Percentiles rank a stretch among this genome's conserved stretches.
These are phyloP conservation scores for Aegilops sharonensis DNA, from an alignment of 176 grass and related monocot species.

Conservation along the genomic window DNA sequence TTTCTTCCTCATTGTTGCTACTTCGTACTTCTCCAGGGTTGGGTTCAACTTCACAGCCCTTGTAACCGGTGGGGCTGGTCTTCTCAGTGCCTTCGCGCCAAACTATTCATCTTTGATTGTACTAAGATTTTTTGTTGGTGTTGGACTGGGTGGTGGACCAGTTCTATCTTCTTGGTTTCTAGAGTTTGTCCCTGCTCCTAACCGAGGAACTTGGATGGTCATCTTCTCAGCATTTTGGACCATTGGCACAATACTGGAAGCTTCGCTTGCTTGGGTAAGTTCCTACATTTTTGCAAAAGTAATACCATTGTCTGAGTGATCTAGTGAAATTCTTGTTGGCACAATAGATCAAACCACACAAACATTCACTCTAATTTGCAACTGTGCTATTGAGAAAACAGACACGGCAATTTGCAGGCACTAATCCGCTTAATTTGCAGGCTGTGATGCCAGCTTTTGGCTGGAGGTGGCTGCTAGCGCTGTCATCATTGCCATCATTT, in stretches of 20 bases:
- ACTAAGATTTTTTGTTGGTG: slow-evolving; percentile 83
- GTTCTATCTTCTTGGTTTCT: slow-evolving; percentile 95
- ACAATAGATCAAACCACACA: slow-evolving; percentile 8
- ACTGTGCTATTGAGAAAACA: background rate
- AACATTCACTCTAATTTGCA: background rate
- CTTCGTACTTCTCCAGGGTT: slow-evolving; percentile 57
- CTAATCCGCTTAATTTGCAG: slow-evolving; percentile 48
- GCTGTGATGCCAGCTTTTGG: slow-evolving; percentile 82
- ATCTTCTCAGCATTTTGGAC: slow-evolving; percentile 83
- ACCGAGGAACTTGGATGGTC: slow-evolving; percentile 92
- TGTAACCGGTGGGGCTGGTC: slow-evolving; percentile 77
- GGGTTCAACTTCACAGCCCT: slow-evolving; percentile 94
- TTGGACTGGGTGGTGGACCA: slow-evolving; percentile 81
- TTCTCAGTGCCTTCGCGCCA: slow-evolving; percentile 86
- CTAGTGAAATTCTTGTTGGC: background rate
- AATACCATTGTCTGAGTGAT: background rate
- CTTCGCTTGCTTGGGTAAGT: slow-evolving; percentile 93
- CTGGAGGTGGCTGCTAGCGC: slow-evolving; percentile 86
- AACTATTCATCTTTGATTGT: slow-evolving; percentile 84
- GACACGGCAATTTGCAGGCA: background rate
- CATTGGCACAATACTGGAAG: slow-evolving; percentile 94
- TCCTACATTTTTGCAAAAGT: slow-evolving; percentile 29
- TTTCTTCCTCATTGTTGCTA: slow-evolving; percentile 18
- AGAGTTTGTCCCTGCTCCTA: slow-evolving; percentile 92
- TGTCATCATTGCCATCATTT: slow-evolving; percentile 90